Conservation (phyloP, 768 basidiomycete genomes). For the Russula griseocarnosa region DNA sequence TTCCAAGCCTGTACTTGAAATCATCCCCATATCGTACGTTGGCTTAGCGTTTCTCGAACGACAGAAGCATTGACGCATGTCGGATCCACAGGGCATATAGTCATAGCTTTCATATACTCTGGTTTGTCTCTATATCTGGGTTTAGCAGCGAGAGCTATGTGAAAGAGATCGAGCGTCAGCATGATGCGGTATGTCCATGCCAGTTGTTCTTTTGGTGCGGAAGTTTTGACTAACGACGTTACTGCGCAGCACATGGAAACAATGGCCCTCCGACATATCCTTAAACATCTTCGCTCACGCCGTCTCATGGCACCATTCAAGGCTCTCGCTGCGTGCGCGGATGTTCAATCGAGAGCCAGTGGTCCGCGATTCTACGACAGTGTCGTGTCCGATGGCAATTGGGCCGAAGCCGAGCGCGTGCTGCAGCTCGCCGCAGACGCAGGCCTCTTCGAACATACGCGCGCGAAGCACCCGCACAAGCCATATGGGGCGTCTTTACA, state of each 20-base stretch:
- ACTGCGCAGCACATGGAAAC: slow-evolving; percentile 58
- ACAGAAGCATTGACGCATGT: background rate
- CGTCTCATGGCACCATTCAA: slow-evolving; percentile 64
- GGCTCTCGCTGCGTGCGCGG: slow-evolving; percentile 51
- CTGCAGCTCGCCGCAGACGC: slow-evolving; percentile 47
- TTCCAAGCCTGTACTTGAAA: slow-evolving; percentile 67
- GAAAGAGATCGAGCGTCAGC: slow-evolving; percentile 46
- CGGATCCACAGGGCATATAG: slow-evolving; percentile 53
- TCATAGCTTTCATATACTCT: slow-evolving; percentile 73
- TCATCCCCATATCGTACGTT: slow-evolving; percentile 69
- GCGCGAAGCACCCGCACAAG: slow-evolving; percentile 52
- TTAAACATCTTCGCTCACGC: slow-evolving; percentile 75
- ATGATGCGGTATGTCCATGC: slow-evolving; percentile 58
- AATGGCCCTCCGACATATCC: slow-evolving; percentile 57
- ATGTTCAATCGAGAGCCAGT: slow-evolving; percentile 66
- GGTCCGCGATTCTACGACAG: slow-evolving; percentile 56
- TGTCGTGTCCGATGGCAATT: slow-evolving; percentile 66
- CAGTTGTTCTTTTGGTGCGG: background rate
- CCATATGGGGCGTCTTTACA: slow-evolving; percentile 57
- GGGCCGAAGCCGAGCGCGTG: slow-evolving; percentile 52
- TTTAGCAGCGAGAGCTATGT: slow-evolving; percentile 54
- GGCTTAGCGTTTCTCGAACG: background rate
- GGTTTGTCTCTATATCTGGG: slow-evolving; percentile 64
- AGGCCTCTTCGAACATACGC: slow-evolving; percentile 63
- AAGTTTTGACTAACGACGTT: background rate